phyloP scores from a whole-genome alignment of 2,329 filamentous ascomycete species.

The Fusarium metavorans region DNA sequence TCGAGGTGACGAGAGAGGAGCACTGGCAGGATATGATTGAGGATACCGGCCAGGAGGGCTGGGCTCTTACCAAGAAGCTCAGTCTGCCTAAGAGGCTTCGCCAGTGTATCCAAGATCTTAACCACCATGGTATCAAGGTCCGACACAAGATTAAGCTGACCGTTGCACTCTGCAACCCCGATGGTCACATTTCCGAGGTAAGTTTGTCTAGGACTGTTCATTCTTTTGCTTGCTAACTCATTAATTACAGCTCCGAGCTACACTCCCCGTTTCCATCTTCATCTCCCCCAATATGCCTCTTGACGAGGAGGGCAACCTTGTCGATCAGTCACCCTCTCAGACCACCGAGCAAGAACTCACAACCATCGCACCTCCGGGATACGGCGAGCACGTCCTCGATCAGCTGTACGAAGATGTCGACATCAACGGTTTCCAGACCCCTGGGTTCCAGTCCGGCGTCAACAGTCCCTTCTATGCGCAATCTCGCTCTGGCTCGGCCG shows the following conservation, averaged over 20 bases:
- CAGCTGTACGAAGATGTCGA: conserved; percentile 91
- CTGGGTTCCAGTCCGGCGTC: conserved; percentile 76
- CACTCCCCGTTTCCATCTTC: conserved; percentile 90
- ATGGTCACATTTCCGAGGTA: conserved; percentile 93
- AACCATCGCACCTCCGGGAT: conserved; percentile 87
- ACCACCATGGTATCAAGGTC: conserved; percentile 89
- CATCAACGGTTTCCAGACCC: conserved; percentile 82
- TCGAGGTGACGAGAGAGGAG: conserved; percentile 66
- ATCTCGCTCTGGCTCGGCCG: conserved; percentile 80
- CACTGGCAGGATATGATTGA: conserved; percentile 78
- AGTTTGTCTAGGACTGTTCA: conserved; percentile 30
- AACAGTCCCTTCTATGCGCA: conserved; percentile 82
- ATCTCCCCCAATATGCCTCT: conserved; percentile 94
- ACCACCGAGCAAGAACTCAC: conserved; percentile 64
- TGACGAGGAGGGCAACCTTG: conserved; percentile 86
- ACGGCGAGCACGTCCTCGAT: conserved; percentile 90
- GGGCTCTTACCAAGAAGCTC: conserved; percentile 69
- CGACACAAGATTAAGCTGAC: conserved; percentile 93
- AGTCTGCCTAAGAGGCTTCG: conserved; percentile 85
- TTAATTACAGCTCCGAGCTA: conserved; percentile 77
- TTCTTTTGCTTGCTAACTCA: conserved; percentile 13
- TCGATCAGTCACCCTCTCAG: conserved; percentile 68
- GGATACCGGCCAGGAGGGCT: conserved; percentile 75
- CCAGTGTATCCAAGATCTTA: conserved; percentile 89
- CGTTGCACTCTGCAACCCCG: conserved; percentile 91